phyloP scores from a whole-genome alignment of 176 grass and related monocot species.

The Juncus inflexus region DNA sequence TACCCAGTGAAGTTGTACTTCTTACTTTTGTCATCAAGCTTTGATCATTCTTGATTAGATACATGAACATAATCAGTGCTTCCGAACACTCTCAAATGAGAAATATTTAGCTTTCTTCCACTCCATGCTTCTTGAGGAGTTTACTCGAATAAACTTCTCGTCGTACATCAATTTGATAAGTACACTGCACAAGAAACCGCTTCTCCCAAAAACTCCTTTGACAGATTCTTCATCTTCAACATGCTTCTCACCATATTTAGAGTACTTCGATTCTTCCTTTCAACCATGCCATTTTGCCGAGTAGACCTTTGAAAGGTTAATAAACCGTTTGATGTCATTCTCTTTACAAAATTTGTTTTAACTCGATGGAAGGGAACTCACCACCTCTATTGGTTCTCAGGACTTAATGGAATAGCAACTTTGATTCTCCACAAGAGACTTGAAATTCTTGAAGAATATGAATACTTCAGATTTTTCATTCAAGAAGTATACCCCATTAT shows the following conservation, averaged over 20 bases:
- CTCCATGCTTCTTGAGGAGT: neutral
- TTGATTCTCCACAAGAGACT: slow-evolving; percentile 2
- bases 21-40: neutral
- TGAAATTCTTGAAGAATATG: neutral
- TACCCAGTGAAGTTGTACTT: neutral
- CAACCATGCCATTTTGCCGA: slow-evolving; percentile 9
- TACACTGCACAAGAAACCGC: neutral
- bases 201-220: too few species aligned
- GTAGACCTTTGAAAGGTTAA: neutral
- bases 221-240: too few species aligned
- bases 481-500: slow-evolving; percentile 6
- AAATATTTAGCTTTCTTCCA: neutral
- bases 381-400: slow-evolving; percentile 8
- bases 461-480: slow-evolving; percentile 6
- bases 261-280: slow-evolving; percentile 11
- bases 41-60: neutral
- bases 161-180: neutral
- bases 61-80: neutral
- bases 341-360: neutral
- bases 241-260: neutral
- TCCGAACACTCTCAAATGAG: neutral
- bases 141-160: neutral
- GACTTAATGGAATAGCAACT: neutral
- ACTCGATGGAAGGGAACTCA: neutral
- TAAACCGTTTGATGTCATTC: neutral